These are phyloP conservation scores for Boletus tylopilopsis DNA, from an alignment of 768 basidiomycete genomes.

Conservation along the genomic window DNA sequence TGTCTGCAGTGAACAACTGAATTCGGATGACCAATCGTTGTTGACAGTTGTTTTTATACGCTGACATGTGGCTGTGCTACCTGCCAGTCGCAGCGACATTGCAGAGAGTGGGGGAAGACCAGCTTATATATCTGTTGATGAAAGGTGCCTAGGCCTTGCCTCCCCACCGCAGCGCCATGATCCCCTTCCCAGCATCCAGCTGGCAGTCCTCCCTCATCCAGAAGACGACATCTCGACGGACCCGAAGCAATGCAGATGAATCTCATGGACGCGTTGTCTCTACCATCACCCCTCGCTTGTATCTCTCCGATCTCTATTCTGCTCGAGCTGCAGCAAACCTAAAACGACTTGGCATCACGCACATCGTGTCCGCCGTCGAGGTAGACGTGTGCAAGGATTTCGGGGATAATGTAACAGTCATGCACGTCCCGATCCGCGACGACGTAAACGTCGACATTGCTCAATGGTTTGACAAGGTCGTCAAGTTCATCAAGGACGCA, in stretches of 20 bases:
- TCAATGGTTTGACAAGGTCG: conserved; percentile 44
- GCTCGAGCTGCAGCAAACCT: conserved; percentile 50
- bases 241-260: conserved; percentile 4
- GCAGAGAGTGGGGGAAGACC: background rate
- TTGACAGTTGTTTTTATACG: conserved; percentile 11
- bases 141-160: conserved; percentile 3
- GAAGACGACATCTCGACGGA: conserved; percentile 15
- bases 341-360: conserved; percentile 62
- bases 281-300: conserved; percentile 47
- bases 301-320: conserved; percentile 58
- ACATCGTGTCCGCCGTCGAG: conserved; percentile 67
- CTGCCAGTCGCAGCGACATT: no score
- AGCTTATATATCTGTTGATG: conserved; percentile 5
- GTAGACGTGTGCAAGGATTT: conserved; percentile 26
- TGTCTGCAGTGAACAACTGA: conserved; percentile 11
- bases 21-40: conserved; percentile 6
- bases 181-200: conserved; percentile 29
- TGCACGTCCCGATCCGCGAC: conserved; percentile 55
- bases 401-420: conserved; percentile 33
- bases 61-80: conserved; percentile 14
- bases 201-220: conserved; percentile 28
- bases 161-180: conserved; percentile 18
- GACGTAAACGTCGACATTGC: conserved; percentile 38
- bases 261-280: conserved; percentile 22
- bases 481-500: conserved; percentile 50